Percentiles rank a stretch among this genome's conserved stretches.
phyloP scores from a whole-genome alignment of 2,329 filamentous ascomycete species.

The Xylariomycetidae sp. region DNA sequence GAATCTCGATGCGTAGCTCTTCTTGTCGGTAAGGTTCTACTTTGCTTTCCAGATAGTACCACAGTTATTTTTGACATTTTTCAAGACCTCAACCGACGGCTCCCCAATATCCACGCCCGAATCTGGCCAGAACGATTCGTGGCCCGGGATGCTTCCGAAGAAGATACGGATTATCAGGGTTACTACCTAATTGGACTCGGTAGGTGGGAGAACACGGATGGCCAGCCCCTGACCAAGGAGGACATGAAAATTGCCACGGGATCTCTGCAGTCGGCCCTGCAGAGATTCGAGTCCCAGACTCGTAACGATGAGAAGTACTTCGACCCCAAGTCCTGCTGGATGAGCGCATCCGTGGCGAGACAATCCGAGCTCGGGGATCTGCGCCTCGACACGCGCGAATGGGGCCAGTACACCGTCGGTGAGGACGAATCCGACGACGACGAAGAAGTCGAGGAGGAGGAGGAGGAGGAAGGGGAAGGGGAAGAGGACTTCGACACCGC shows the following conservation, averaged over 20 bases:
- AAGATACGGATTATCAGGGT: constrained; percentile 48
- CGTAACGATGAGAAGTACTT: constrained; percentile 42
- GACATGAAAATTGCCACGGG: constrained; percentile 38
- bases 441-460: constrained; percentile 39
- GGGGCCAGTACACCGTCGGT: constrained; percentile 40
- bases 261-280: constrained; percentile 38
- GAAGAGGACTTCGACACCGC: constrained; percentile 28
- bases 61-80: constrained; percentile 5
- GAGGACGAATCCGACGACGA: constrained; percentile 30
- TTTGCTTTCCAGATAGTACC: constrained; percentile 5
- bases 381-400: constrained; percentile 42
- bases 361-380: constrained; percentile 36
- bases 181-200: constrained; percentile 59
- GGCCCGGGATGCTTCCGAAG: constrained; percentile 20
- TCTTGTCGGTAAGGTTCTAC: constrained; percentile 48
- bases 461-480: constrained; percentile 39
- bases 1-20: constrained; percentile 56
- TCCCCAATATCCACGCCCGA: constrained; percentile 47
- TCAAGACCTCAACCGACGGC: constrained; percentile 49
- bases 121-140: constrained; percentile 62
- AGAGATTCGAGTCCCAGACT: constrained; percentile 45
- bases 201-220: constrained; percentile 20
- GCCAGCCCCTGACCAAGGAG: constrained; percentile 28
- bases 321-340: constrained; percentile 44
- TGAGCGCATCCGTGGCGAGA: constrained; percentile 37